Conservation (phyloP, 2,329 filamentous ascomycete species). For the Trichoderma arundinaceum region DNA sequence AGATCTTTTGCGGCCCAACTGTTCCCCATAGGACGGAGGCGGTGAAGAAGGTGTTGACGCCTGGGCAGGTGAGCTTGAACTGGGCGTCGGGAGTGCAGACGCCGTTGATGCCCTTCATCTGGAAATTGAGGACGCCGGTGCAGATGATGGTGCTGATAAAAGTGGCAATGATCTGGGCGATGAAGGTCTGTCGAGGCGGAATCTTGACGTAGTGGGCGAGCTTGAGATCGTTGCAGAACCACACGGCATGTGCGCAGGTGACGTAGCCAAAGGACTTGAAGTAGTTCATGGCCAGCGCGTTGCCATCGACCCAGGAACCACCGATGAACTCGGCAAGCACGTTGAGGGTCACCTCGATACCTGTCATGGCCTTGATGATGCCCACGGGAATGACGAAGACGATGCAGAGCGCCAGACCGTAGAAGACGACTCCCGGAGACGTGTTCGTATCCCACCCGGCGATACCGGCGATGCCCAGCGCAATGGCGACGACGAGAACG, state of each 20-base stretch:
- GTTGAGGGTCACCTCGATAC: constrained; percentile 58
- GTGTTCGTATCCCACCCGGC: constrained; percentile 58
- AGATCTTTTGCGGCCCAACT: constrained; percentile 58
- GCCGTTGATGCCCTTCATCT: constrained; percentile 55
- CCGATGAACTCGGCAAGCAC: constrained; percentile 61
- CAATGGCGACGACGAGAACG: constrained; percentile 51
- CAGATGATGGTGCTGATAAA: constrained; percentile 59
- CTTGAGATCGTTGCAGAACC: constrained; percentile 56
- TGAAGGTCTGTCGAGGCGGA: constrained; percentile 64
- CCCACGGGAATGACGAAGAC: constrained; percentile 59
- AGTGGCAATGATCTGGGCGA: constrained; percentile 63
- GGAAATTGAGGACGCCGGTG: constrained; percentile 56
- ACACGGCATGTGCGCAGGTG: constrained; percentile 57
- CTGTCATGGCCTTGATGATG: constrained; percentile 60
- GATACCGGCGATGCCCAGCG: constrained; percentile 54
- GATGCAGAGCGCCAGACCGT: constrained; percentile 55
- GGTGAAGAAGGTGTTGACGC: constrained; percentile 62
- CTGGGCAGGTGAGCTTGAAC: constrained; percentile 58
- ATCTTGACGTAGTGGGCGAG: constrained; percentile 65
- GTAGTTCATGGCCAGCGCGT: constrained; percentile 59
- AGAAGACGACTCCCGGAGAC: constrained; percentile 57
- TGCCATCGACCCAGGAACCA: constrained; percentile 57
- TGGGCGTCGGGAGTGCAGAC: constrained; percentile 56
- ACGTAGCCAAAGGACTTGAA: constrained; percentile 60
- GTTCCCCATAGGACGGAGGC: constrained; percentile 62